phyloP scores from a whole-genome alignment of 441 rosid genomes.

The Adansonia gregorii region DNA sequence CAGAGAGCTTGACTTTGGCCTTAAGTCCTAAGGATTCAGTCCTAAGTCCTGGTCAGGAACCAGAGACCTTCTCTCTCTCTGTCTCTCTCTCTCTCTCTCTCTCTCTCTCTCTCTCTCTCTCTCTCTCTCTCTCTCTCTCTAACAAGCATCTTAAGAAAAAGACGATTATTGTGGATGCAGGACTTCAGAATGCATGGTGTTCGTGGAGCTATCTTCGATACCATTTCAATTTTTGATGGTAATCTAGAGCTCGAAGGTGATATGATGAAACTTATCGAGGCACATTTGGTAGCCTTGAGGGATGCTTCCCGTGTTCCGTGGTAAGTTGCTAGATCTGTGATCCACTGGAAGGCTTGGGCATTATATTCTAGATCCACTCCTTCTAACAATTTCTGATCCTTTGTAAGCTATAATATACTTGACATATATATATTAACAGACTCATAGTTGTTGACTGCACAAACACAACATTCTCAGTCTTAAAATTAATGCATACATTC shows the following conservation, averaged over 20 bases:
- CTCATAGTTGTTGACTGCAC: too few relatives aligned
- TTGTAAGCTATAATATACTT: neutral
- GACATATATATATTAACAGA: too few relatives aligned
- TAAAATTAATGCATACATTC: too few relatives aligned
- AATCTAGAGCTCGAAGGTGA: slow-evolving; percentile 39
- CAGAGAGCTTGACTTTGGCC: too few relatives aligned
- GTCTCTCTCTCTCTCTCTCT: too few relatives aligned
- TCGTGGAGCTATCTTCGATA: slow-evolving; percentile 49
- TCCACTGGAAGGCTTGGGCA: neutral
- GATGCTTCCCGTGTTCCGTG: slow-evolving; percentile 43
- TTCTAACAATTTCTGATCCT: neutral
- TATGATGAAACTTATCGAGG: slow-evolving; percentile 46
- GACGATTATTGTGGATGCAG: slow-evolving; percentile 31
- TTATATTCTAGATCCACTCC: neutral
- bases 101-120: too few relatives aligned
- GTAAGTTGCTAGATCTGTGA: neutral
- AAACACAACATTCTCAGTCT: too few relatives aligned
- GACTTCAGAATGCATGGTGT: slow-evolving; percentile 60
- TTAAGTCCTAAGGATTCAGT: too few relatives aligned
- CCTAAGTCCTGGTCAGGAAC: too few relatives aligned
- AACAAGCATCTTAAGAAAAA: too few relatives aligned
- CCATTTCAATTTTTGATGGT: slow-evolving; percentile 44
- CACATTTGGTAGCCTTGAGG: slow-evolving; percentile 45
- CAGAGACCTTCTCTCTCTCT: too few relatives aligned
- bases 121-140: too few relatives aligned